These are phyloP conservation scores for Brasenia schreberi DNA, from an alignment of 164 flowering plant genomes.

Conservation along the genomic window DNA sequence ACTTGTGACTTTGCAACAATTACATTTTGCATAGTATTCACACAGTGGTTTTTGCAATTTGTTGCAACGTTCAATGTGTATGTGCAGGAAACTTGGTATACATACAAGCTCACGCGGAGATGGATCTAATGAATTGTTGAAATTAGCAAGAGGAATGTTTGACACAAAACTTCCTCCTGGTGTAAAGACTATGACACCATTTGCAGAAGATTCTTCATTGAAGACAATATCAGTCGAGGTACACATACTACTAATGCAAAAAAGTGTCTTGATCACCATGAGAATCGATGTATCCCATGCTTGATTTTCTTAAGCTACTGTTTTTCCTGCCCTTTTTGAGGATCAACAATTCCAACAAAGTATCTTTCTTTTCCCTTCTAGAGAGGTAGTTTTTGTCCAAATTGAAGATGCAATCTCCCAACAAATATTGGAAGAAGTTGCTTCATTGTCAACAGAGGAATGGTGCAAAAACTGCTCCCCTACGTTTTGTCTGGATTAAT, in stretches of 20 bases:
- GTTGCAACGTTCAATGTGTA: neutral
- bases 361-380: neutral
- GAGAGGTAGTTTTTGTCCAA: neutral
- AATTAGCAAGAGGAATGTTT: constrained; percentile 73
- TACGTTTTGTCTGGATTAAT: too few relatives aligned
- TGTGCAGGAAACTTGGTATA: constrained; percentile 72
- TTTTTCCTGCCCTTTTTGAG: neutral
- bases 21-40: too few relatives aligned
- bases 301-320: neutral
- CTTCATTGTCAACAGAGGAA: too few relatives aligned
- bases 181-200: constrained; percentile 61
- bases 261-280: too few relatives aligned
- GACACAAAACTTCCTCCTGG: constrained; percentile 90
- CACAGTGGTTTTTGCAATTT: too few relatives aligned
- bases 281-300: too few relatives aligned
- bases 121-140: constrained; percentile 39
- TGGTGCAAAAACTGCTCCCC: too few relatives aligned
- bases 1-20: too few relatives aligned
- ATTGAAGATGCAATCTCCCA: neutral
- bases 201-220: constrained; percentile 73
- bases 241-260: too few relatives aligned
- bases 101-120: neutral
- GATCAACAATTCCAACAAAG: neutral
- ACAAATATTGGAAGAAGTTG: neutral
- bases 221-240: constrained; percentile 6